Conservation (phyloP, 192 early-diverging fungal genomes). For the Coemansia furcata region DNA sequence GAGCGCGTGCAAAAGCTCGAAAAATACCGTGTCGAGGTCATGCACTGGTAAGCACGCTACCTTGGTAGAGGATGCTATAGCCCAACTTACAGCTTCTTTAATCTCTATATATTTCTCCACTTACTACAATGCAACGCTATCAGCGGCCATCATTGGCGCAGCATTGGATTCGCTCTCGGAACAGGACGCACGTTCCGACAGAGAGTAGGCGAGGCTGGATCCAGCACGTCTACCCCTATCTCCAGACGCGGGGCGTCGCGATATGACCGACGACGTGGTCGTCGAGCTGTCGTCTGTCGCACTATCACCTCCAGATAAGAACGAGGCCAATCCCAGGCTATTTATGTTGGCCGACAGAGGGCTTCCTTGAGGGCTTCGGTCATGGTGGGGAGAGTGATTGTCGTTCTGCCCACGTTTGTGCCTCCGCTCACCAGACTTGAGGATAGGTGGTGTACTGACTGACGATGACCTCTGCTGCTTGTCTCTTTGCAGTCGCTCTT, state of each 20-base stretch:
- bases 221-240: conserved; percentile 14
- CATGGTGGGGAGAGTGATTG: background rate
- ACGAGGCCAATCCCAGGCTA: conserved; percentile 1
- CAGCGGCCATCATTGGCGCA: background rate
- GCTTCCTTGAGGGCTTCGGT: background rate
- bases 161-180: conserved; percentile 34
- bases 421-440: conserved; percentile 32
- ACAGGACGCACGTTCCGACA: conserved; percentile 34
- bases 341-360: background rate
- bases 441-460: conserved; percentile 16
- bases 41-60: conserved; percentile 37
- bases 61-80: background rate
- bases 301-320: conserved; percentile 32
- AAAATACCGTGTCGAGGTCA: conserved; percentile 50
- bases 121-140: background rate
- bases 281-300: conserved; percentile 52
- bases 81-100: background rate
- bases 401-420: conserved; percentile 7
- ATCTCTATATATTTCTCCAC: background rate
- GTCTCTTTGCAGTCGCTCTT: conserved; percentile 38
- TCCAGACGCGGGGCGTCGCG: conserved; percentile 8
- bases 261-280: conserved; percentile 31
- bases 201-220: conserved; percentile 31
- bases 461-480: conserved; percentile 28
- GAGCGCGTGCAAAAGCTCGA: conserved; percentile 52